Evolutionary conservation across 1,139 yeast genomes (phyloP), one percentile per base, ranked within the genome.

Genomic region (Arxiozyma heterogenica): DNA sequence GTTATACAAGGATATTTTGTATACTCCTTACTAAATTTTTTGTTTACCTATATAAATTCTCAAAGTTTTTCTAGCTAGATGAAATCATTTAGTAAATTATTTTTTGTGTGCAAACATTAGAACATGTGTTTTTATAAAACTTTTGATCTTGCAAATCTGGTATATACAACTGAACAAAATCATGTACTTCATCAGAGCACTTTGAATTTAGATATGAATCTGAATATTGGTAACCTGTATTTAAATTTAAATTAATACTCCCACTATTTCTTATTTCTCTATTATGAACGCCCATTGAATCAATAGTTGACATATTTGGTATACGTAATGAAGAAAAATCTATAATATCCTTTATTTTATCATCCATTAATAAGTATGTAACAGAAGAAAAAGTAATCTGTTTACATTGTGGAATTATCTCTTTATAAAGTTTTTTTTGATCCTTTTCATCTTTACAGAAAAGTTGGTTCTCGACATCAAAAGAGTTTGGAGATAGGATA

Each of bases 271-370:
- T 34, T 15, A 12, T 4, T 34, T 34, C n/a, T 12, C 39, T 8
- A 2, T 34, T 12, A 34, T 3, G n/a, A 12, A 12, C 4, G 6
- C 17, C 4, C 2, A 34, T 4, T 12, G 39, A 12, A 34, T 12
- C 39, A 12, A 34, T 34, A 4, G 39, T 34, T 15, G 39, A 34
- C 2, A 34, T 2, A 12, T 34, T 34, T 1, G 39, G 39, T 34
- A 34, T 34, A 15, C 34, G 18, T 52, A 50, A n/a, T 49, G 54
- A 21, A 51, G 54, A 30, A 58, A 22, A 7, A 58, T 53, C 54
- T 25, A 60, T 59, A 5, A 57, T 50, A 46, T 61, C 64, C 4
- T 60, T 50, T 8, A 61, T 56, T 53, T 60, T 47, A 47, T 61
- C 59, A 54, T 60, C 57, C 51, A 60, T 51, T 22, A 54, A 30